These are phyloP conservation scores for Cryptococcus sp. DNA, from an alignment of 1,284 basidiomycete genomes.

Conservation along the genomic window DNA sequence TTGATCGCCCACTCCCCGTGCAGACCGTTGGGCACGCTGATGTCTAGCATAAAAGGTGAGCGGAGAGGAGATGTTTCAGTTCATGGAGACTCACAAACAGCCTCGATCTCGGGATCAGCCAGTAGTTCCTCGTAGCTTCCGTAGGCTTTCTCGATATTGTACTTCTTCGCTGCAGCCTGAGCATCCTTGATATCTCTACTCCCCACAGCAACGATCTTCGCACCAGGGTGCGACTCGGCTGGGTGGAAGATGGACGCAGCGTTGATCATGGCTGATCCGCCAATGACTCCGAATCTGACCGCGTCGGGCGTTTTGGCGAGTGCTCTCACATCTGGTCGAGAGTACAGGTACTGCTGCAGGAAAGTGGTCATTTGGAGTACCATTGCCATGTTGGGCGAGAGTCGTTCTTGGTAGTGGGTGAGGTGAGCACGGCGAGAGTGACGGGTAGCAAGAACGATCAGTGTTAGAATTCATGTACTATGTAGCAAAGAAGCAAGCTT, in stretches of 20 bases:
- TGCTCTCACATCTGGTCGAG: slow-evolving; percentile 9
- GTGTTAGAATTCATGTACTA: no score
- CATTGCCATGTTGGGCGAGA: slow-evolving; percentile 12
- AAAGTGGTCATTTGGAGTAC: slow-evolving; percentile 13
- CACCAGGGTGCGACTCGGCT: slow-evolving; percentile 10
- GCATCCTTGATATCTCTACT: slow-evolving; percentile 10
- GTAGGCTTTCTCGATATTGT: slow-evolving; percentile 8
- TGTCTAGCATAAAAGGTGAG: slow-evolving; percentile 1
- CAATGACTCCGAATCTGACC: slow-evolving; percentile 7
- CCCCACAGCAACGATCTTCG: slow-evolving; percentile 8
- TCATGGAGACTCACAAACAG: slow-evolving; percentile 8
- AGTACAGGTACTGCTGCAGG: slow-evolving; percentile 11
- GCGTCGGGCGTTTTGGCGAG: slow-evolving; percentile 6
- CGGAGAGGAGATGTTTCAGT: background rate
- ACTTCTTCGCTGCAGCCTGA: slow-evolving; percentile 7
- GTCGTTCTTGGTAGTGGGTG: no score
- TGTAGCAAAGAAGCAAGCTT: no score
- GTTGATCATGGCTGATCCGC: slow-evolving; percentile 13
- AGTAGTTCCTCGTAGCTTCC: slow-evolving; percentile 15
- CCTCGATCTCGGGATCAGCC: slow-evolving; percentile 11
- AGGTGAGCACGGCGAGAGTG: no score
- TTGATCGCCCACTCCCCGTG: slow-evolving; percentile 15
- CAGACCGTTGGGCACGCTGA: slow-evolving; percentile 7
- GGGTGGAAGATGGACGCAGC: slow-evolving; percentile 13
- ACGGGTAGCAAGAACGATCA: no score